Percentiles rank a stretch among this genome's conserved stretches.
Evolutionary conservation across 2,329 filamentous ascomycete species (phyloP).

Genomic region (Chaetothyriales sp.): DNA sequence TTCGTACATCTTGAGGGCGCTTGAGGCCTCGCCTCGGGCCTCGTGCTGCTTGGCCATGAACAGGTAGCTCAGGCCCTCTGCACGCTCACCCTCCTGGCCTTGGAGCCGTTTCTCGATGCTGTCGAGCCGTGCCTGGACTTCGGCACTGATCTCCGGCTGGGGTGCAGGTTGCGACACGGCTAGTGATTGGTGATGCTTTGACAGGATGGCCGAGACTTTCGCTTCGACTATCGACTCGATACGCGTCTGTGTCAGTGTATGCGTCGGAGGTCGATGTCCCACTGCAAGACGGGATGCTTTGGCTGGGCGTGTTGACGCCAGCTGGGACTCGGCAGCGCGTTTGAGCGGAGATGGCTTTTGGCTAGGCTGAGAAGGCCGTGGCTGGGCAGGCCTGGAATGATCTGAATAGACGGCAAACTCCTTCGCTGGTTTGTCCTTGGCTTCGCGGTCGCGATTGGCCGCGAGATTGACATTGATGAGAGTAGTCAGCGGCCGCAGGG

Average conservation of each 20-base stretch:
- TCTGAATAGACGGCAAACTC: slow-evolving; percentile 81
- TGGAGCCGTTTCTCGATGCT: slow-evolving; percentile 78
- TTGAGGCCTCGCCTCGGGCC: slow-evolving; percentile 63
- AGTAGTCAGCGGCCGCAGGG: slow-evolving; percentile 62
- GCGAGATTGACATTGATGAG: slow-evolving; percentile 59
- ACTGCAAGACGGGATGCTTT: slow-evolving; percentile 28
- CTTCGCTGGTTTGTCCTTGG: slow-evolving; percentile 59
- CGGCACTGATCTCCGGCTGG: slow-evolving; percentile 52
- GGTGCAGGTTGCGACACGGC: slow-evolving; percentile 20
- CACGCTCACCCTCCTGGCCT: slow-evolving; percentile 57
- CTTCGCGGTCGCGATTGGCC: slow-evolving; percentile 36
- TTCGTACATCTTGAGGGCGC: slow-evolving; percentile 74
- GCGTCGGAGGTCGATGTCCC: slow-evolving; percentile 17
- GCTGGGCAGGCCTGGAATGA: slow-evolving; percentile 27
- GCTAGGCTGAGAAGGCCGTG: background rate
- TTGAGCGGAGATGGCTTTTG: slow-evolving; percentile 31
- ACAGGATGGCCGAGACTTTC: slow-evolving; percentile 79
- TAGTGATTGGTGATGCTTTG: slow-evolving; percentile 34
- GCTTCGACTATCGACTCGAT: slow-evolving; percentile 89
- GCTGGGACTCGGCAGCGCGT: slow-evolving; percentile 23
- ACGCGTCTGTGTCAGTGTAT: slow-evolving; percentile 43
- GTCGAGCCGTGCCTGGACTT: slow-evolving; percentile 68
- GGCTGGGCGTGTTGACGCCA: slow-evolving; percentile 28
- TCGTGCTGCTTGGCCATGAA: slow-evolving; percentile 89
- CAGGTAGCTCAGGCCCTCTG: slow-evolving; percentile 71